Evolutionary conservation across 2,329 filamentous ascomycete species (phyloP).

Genomic region (Colletotrichum caudatum): DNA sequence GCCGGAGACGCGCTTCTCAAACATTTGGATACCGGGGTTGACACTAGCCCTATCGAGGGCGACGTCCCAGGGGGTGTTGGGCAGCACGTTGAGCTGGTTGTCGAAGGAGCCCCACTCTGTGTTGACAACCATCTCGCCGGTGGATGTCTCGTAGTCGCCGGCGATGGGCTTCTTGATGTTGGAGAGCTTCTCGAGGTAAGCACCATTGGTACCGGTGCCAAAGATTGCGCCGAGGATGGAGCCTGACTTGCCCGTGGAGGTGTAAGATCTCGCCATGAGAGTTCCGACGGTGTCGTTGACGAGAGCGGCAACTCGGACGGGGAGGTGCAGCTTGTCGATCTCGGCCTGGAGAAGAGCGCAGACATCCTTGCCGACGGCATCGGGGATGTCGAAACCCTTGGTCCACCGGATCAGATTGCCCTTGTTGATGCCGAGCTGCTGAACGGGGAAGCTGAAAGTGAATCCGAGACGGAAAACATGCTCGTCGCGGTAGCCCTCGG

Average conservation of each 20-base stretch:
- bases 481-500: constrained; percentile 73
- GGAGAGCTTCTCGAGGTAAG: constrained; percentile 91
- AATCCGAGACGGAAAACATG: constrained; percentile 95
- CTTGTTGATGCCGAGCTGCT: constrained; percentile 95
- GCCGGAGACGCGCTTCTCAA: constrained; percentile 97
- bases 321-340: constrained; percentile 86
- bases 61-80: constrained; percentile 85
- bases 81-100: constrained; percentile 89
- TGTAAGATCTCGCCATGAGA: constrained; percentile 97
- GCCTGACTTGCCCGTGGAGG: constrained; percentile 85
- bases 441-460: constrained; percentile 97
- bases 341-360: constrained; percentile 90
- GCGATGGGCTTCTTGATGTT: constrained; percentile 84
- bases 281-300: constrained; percentile 99
- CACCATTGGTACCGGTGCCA: constrained; percentile 96
- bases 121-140: constrained; percentile 97
- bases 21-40: constrained; percentile 97
- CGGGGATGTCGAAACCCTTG: constrained; percentile 97
- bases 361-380: constrained; percentile 93
- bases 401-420: constrained; percentile 96
- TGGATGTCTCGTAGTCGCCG: constrained; percentile 80
- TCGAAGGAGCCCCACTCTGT: constrained; percentile 99
- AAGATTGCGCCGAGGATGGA: constrained; percentile 97
- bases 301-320: constrained; percentile 93
- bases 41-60: constrained; percentile 82